Percentiles rank a stretch among this genome's conserved stretches.
phyloP scores from a whole-genome alignment of 2,329 filamentous ascomycete species.

The Penicillium sp. region DNA sequence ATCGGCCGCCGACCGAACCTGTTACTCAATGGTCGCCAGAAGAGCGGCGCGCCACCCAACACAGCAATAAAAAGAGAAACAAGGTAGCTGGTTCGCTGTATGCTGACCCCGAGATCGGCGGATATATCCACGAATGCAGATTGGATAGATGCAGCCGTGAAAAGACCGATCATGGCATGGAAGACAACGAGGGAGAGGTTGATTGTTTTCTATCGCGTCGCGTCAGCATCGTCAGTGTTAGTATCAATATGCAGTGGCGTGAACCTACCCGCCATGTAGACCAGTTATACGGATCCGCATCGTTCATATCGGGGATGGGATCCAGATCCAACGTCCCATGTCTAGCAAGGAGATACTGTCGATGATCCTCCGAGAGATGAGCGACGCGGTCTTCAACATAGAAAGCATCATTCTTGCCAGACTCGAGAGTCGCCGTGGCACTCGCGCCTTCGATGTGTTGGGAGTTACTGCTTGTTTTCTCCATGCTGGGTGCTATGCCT shows the following conservation, averaged over 20 bases:
- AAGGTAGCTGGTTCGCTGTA: conserved; percentile 58
- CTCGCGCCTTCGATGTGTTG: conserved; percentile 16
- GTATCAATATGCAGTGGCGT: not conserved
- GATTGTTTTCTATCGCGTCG: conserved; percentile 25
- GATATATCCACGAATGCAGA: conserved; percentile 59
- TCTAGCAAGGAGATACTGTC: conserved; percentile 55
- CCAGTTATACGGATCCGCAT: conserved; percentile 63
- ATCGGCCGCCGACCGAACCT: conserved; percentile 59
- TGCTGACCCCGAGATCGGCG: conserved; percentile 51
- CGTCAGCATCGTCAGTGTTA: not conserved
- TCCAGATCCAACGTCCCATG: conserved; percentile 61
- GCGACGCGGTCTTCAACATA: conserved; percentile 24
- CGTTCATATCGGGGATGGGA: conserved; percentile 55
- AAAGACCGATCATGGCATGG: conserved; percentile 56
- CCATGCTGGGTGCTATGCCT: conserved; percentile 6
- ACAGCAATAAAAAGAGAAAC: conserved; percentile 59
- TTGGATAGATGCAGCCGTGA: conserved; percentile 58
- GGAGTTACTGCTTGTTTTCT: conserved; percentile 15
- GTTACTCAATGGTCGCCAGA: conserved; percentile 59
- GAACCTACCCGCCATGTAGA: conserved; percentile 52
- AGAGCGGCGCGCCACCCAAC: conserved; percentile 56
- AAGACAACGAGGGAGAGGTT: conserved; percentile 59
- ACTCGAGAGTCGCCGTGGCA: conserved; percentile 13
- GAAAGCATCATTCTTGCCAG: conserved; percentile 19
- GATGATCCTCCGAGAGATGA: conserved; percentile 30